A percentile compares a stretch with the other conserved stretches of the same genome.
Conservation (phyloP, 108 stramenopile species). For the Ochromonas danica region DNA sequence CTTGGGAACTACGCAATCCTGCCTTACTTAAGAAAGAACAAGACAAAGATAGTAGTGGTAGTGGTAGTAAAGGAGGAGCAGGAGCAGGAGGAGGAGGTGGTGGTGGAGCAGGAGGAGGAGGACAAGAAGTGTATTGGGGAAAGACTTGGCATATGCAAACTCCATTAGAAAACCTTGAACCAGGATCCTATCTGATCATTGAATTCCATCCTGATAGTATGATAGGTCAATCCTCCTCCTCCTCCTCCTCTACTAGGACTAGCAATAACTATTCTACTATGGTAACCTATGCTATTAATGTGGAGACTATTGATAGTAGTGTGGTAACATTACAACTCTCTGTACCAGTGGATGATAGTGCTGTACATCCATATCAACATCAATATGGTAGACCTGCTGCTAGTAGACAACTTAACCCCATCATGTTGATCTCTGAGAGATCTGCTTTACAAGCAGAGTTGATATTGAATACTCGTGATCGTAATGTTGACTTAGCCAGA, state of each 20-base stretch:
- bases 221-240: too few species aligned
- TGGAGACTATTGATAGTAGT: background rate
- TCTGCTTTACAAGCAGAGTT: background rate
- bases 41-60: background rate
- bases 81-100: background rate
- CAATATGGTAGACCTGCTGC: too few species aligned
- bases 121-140: slow-evolving; percentile 55
- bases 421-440: background rate
- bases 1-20: background rate
- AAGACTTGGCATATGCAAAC: slow-evolving; percentile 58
- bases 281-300: too few species aligned
- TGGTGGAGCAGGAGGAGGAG: background rate
- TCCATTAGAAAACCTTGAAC: slow-evolving; percentile 51
- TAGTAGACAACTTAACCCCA: background rate
- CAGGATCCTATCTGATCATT: slow-evolving; percentile 8
- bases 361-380: too few species aligned
- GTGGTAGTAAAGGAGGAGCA: background rate
- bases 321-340: background rate
- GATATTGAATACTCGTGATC: too few species aligned
- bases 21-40: background rate
- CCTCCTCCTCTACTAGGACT: too few species aligned
- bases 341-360: background rate
- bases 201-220: too few species aligned
- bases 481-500: too few species aligned
- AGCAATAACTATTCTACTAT: too few species aligned